Percentiles rank a stretch among this genome's conserved stretches.
Conservation (phyloP, 1,284 basidiomycete genomes). For the Ceratobasidium sp. region DNA sequence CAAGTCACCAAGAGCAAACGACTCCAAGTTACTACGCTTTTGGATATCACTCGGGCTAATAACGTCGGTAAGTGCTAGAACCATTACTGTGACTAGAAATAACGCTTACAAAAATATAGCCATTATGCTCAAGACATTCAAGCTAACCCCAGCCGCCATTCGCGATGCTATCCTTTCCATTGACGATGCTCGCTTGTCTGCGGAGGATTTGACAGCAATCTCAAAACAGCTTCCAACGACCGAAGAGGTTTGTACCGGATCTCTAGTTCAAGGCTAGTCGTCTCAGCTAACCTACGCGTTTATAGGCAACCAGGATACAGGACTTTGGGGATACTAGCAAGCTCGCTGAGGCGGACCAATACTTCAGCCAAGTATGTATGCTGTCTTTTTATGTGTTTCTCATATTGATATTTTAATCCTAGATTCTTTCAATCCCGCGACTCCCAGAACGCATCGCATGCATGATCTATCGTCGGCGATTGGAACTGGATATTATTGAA, state of each 20-base stretch:
- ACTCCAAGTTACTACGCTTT: conserved; percentile 71
- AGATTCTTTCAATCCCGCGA: conserved; percentile 84
- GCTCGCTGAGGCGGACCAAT: conserved; percentile 85
- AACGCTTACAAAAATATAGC: conserved; percentile 57
- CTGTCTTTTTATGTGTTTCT: neutral
- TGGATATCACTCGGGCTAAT: conserved; percentile 86
- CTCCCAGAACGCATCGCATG: conserved; percentile 77
- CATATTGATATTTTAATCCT: conserved; percentile 40
- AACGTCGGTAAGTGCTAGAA: conserved; percentile 70
- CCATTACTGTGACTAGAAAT: neutral
- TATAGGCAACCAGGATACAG: conserved; percentile 69
- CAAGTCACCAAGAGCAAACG: conserved; percentile 58
- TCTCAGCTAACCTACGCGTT: neutral
- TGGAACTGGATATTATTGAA: conserved; percentile 87
- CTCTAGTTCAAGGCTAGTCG: conserved; percentile 1
- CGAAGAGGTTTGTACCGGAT: conserved; percentile 69
- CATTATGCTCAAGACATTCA: conserved; percentile 83
- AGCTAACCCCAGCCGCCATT: conserved; percentile 70
- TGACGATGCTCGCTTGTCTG: conserved; percentile 70
- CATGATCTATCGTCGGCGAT: conserved; percentile 83
- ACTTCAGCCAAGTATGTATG: conserved; percentile 73
- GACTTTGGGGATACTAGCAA: conserved; percentile 74
- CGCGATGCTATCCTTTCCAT: conserved; percentile 73
- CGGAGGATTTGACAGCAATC: conserved; percentile 79
- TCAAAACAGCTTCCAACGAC: conserved; percentile 76